Percentiles rank a stretch among this genome's conserved stretches.
Conservation (phyloP, 768 basidiomycete genomes). For the Termitomyces sp. region DNA sequence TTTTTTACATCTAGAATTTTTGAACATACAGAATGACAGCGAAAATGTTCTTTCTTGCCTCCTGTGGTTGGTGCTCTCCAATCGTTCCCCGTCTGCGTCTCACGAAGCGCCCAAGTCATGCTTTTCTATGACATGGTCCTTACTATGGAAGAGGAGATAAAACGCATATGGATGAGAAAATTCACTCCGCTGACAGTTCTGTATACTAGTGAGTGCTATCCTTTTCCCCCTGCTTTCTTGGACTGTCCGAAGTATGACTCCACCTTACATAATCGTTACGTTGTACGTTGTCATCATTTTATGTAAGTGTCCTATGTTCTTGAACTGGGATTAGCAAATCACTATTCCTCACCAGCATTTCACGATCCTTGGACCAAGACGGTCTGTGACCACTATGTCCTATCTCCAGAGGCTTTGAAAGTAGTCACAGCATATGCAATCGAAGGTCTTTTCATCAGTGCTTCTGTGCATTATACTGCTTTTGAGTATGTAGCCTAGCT, state of each 20-base stretch:
- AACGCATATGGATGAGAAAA: neutral
- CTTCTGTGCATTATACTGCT: neutral
- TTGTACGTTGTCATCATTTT: conserved; percentile 23
- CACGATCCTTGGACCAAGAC: conserved; percentile 22
- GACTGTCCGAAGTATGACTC: too few relatives aligned
- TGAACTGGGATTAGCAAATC: neutral
- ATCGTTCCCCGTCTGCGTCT: neutral
- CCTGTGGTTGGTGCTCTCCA: neutral
- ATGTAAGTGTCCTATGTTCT: conserved; percentile 10
- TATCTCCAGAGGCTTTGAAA: conserved; percentile 30
- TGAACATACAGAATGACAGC: neutral
- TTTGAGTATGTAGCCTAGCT: neutral
- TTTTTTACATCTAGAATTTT: neutral
- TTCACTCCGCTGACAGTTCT: neutral
- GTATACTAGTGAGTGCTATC: neutral
- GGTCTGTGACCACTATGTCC: conserved; percentile 26
- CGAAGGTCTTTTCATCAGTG: conserved; percentile 18
- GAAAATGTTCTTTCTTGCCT: neutral
- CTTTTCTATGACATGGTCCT: neutral
- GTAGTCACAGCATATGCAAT: conserved; percentile 24
- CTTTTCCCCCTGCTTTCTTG: neutral
- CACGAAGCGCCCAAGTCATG: conserved; percentile 14
- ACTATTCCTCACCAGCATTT: neutral
- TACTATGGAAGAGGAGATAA: neutral
- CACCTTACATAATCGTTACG: conserved; percentile 25